Evolutionary conservation across 1,139 yeast genomes (phyloP).

Genomic region (Wickerhamomyces sp.): DNA sequence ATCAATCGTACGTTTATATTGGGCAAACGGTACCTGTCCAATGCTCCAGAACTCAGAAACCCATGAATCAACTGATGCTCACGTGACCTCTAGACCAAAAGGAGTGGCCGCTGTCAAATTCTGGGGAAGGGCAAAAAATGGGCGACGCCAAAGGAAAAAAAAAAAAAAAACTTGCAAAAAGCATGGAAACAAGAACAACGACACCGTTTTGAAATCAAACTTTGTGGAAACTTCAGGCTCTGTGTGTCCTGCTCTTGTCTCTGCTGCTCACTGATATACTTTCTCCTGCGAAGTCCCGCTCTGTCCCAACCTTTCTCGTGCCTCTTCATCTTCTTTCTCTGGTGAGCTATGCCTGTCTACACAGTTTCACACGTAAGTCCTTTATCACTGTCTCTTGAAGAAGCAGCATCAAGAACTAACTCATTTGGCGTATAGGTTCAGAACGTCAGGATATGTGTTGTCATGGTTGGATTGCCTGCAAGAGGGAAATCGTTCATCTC

Average conservation of each 20-base stretch:
- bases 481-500: constrained; percentile 66
- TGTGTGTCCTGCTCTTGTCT: not conserved
- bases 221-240: too few relatives aligned
- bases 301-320: not conserved
- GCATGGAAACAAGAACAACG: not conserved
- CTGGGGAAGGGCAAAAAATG: constrained; percentile 2
- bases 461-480: constrained; percentile 70
- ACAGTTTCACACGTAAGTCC: constrained; percentile 55
- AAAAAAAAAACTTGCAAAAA: not conserved
- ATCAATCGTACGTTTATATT: too few relatives aligned
- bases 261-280: not conserved
- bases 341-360: constrained; percentile 56
- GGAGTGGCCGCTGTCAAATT: constrained; percentile 8
- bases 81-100: not conserved
- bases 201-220: not conserved
- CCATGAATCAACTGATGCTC: not conserved
- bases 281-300: not conserved
- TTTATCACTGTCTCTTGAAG: not conserved
- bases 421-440: constrained; percentile 37
- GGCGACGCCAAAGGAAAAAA: not conserved
- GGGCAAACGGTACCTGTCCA: too few relatives aligned
- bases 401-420: not conserved
- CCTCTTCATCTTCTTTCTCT: too few relatives aligned
- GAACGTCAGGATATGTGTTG: constrained; percentile 67
- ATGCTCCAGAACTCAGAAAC: too few relatives aligned